Percentiles rank a stretch among this genome's conserved stretches.
Evolutionary conservation across 306 rosid genomes (phyloP).

Genomic region (Boehmeria nivea): DNA sequence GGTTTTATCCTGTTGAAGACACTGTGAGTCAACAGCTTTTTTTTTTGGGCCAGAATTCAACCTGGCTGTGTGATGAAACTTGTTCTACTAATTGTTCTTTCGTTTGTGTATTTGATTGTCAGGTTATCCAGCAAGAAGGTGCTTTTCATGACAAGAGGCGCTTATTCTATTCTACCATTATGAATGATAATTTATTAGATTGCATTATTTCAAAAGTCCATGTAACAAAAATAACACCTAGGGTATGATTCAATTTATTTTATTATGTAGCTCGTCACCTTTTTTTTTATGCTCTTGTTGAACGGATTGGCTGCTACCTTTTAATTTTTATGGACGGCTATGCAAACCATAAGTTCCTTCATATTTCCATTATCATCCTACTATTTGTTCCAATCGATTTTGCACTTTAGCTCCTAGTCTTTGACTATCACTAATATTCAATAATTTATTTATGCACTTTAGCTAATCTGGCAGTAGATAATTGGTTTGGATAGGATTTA

Average conservation of each 20-base stretch:
- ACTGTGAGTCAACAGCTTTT: slow-evolving; percentile 49
- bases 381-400: too few relatives aligned
- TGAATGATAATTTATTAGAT: slow-evolving; percentile 82
- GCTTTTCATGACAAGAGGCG: slow-evolving; percentile 80
- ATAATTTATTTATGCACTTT: too few relatives aligned
- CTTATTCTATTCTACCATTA: slow-evolving; percentile 76
- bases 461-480: too few relatives aligned
- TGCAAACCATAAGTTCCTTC: too few relatives aligned
- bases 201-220: slow-evolving; percentile 66
- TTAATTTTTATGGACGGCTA: too few relatives aligned
- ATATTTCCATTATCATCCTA: too few relatives aligned
- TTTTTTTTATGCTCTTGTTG: slow-evolving; percentile 4
- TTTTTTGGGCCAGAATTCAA: slow-evolving; percentile 7
- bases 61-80: slow-evolving; percentile 13
- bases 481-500: too few relatives aligned
- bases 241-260: slow-evolving; percentile 45
- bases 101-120: slow-evolving; percentile 23
- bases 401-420: too few relatives aligned
- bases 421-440: too few relatives aligned
- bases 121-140: slow-evolving; percentile 72
- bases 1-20: slow-evolving; percentile 91
- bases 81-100: slow-evolving; percentile 14
- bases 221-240: slow-evolving; percentile 49
- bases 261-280: slow-evolving; percentile 11
- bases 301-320: too few relatives aligned